Percentiles rank a stretch among this genome's conserved stretches.
Conservation (phyloP, 192 early-diverging fungal genomes). For the Coemansia sp. region DNA sequence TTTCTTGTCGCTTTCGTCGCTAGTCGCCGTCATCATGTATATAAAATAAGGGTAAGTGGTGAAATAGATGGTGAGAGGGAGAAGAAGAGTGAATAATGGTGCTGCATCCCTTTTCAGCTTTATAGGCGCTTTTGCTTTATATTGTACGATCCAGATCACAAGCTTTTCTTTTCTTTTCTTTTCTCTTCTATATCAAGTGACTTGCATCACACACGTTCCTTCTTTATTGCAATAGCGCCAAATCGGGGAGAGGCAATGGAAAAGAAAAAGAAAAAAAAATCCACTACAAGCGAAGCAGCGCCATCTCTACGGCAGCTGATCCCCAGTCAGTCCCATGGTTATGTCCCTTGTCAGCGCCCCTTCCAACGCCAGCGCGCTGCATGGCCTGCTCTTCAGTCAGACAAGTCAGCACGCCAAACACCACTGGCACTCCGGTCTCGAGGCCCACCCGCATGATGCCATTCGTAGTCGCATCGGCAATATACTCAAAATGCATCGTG, state of each 20-base stretch:
- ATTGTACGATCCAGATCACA: too few species aligned
- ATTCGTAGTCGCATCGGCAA: constrained; percentile 90
- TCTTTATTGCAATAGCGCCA: background rate
- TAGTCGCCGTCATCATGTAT: background rate
- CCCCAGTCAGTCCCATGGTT: constrained; percentile 99
- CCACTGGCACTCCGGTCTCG: constrained; percentile 82
- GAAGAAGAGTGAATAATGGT: background rate
- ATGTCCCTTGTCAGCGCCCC: constrained; percentile 67
- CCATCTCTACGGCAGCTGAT: constrained; percentile 95
- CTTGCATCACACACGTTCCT: too few species aligned
- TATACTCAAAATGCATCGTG: constrained; percentile 99
- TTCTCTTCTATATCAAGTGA: too few species aligned
- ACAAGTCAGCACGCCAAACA: constrained; percentile 98
- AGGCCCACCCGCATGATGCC: constrained; percentile 97
- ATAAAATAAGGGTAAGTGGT: background rate
- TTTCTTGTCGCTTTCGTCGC: too few species aligned
- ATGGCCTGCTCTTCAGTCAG: constrained; percentile 93
- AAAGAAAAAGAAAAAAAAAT: background rate
- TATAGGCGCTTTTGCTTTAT: too few species aligned
- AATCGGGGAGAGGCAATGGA: too few species aligned
- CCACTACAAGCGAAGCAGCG: constrained; percentile 61
- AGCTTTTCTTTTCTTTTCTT: too few species aligned
- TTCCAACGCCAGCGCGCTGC: constrained; percentile 73
- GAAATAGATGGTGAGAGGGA: background rate
- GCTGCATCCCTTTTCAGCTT: too few species aligned